Conservation (phyloP, 2,329 filamentous ascomycete species). For the Nothomitra cinnamomea region DNA sequence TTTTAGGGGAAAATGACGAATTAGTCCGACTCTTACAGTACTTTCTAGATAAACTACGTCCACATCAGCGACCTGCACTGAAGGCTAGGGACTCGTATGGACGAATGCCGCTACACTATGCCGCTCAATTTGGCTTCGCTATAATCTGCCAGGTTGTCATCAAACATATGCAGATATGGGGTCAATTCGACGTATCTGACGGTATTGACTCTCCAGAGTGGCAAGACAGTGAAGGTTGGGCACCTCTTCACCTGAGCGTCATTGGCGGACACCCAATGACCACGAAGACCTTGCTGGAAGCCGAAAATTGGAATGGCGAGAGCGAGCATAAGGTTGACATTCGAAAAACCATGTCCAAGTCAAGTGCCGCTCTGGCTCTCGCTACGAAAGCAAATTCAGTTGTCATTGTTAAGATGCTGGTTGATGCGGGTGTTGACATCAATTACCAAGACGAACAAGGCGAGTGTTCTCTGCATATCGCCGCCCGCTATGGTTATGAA, state of each 20-base stretch:
- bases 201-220: conserved; percentile 77
- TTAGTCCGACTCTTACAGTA: conserved; percentile 50
- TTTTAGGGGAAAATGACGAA: conserved; percentile 53
- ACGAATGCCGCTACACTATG: conserved; percentile 77
- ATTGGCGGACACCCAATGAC: conserved; percentile 81
- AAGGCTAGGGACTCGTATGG: conserved; percentile 59
- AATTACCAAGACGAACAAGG: conserved; percentile 85
- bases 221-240: conserved; percentile 86
- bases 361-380: conserved; percentile 71
- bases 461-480: conserved; percentile 82
- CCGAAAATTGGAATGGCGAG: conserved; percentile 57
- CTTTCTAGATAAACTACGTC: conserved; percentile 49
- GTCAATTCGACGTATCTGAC: conserved; percentile 64
- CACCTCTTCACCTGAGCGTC: conserved; percentile 81
- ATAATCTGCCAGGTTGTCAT: conserved; percentile 34
- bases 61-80: conserved; percentile 50
- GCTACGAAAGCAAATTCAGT: conserved; percentile 79
- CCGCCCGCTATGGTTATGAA: conserved; percentile 71
- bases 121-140: conserved; percentile 80
- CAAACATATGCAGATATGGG: conserved; percentile 73
- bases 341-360: conserved; percentile 53
- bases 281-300: conserved; percentile 61
- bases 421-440: conserved; percentile 78
- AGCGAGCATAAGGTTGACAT: conserved; percentile 44
- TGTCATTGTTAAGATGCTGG: conserved; percentile 69